These are phyloP conservation scores for Aquilaria agallochum DNA, from an alignment of 441 rosid genomes.

Conservation along the genomic window DNA sequence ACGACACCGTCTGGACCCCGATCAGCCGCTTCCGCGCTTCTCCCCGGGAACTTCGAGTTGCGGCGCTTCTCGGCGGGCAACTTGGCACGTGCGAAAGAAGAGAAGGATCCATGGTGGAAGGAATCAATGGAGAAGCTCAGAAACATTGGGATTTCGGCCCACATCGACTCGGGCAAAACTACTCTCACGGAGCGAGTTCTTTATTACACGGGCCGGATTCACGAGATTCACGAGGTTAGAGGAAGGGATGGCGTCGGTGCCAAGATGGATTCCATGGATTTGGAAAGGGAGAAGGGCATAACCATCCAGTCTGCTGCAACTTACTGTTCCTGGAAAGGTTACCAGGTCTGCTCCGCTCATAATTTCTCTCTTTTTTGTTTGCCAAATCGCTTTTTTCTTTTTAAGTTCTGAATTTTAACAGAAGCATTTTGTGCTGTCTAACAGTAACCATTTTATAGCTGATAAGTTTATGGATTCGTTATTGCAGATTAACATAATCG, in stretches of 20 bases:
- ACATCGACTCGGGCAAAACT: constrained; percentile 97
- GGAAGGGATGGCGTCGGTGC: constrained; percentile 97
- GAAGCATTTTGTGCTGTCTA: too few species aligned
- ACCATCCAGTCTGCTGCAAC: constrained; percentile 98
- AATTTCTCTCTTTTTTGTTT: background rate
- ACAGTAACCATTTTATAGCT: background rate
- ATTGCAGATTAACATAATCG: constrained; percentile 81
- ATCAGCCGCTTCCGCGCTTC: constrained; percentile 54
- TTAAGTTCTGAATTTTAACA: background rate
- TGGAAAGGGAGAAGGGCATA: constrained; percentile 94
- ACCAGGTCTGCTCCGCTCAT: constrained; percentile 43
- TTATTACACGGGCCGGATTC: constrained; percentile 88
- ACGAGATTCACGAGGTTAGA: constrained; percentile 96
- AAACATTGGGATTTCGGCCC: constrained; percentile 96
- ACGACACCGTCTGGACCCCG: constrained; percentile 25
- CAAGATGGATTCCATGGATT: constrained; percentile 97
- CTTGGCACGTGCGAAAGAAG: constrained; percentile 72
- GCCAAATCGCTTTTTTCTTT: background rate
- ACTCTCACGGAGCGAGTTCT: constrained; percentile 89
- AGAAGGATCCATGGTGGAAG: constrained; percentile 92
- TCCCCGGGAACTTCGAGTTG: constrained; percentile 43
- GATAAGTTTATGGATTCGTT: background rate
- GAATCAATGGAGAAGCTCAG: constrained; percentile 82
- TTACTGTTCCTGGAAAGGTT: constrained; percentile 90
- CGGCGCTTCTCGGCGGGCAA: constrained; percentile 71